Conservation (phyloP, 345 rosid species). For the Hibiscus syriacus region DNA sequence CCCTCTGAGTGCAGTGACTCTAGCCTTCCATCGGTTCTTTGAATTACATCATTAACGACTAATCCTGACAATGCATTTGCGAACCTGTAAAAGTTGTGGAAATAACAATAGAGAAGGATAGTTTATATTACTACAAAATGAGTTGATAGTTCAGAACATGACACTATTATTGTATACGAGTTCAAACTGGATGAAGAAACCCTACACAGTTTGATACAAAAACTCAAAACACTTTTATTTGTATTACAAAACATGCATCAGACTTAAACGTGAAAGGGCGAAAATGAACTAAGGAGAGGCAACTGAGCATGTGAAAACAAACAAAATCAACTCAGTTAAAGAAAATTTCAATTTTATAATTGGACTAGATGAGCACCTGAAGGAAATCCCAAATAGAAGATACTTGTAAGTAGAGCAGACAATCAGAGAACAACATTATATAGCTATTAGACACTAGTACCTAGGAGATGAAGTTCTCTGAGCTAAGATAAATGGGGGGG, state of each 20-base stretch:
- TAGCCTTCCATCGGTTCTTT: slow-evolving; percentile 74
- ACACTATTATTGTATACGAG: no score
- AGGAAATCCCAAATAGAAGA: neutral
- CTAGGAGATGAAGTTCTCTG: neutral
- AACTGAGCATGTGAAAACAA: neutral
- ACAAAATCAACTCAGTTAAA: neutral
- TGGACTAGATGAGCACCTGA: neutral
- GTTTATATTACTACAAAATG: no score
- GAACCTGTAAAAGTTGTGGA: slow-evolving; percentile 48
- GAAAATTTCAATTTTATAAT: neutral
- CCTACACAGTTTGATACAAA: no score
- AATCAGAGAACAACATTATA: neutral
- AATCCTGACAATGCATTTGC: slow-evolving; percentile 60
- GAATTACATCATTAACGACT: slow-evolving; percentile 59
- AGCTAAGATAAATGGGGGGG: slow-evolving; percentile 5
- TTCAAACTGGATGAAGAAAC: no score
- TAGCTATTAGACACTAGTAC: neutral
- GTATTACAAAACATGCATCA: neutral
- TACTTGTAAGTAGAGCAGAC: neutral
- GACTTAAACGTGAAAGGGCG: neutral
- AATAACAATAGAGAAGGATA: neutral
- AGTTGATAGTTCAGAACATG: no score
- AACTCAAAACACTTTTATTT: neutral
- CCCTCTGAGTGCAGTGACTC: slow-evolving; percentile 97
- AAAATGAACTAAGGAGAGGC: neutral